A percentile compares a stretch with the other conserved stretches of the same genome.
These are phyloP conservation scores for Fremontodendron californicum DNA, from an alignment of 345 rosid species.

Conservation along the genomic window DNA sequence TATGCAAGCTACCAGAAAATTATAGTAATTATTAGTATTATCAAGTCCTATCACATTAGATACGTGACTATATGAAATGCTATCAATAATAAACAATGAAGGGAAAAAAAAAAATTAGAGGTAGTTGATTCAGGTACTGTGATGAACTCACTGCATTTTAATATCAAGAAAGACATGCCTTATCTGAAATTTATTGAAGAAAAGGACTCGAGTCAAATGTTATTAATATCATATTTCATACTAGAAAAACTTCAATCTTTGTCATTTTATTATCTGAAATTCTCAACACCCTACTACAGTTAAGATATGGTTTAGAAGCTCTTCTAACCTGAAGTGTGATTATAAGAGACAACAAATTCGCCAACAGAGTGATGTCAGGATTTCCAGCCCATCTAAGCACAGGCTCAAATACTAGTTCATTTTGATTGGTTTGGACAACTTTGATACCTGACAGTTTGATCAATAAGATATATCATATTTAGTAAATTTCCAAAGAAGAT, in stretches of 20 bases:
- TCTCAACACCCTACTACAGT: neutral
- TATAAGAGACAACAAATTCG: slow-evolving; percentile 28
- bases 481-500: neutral
- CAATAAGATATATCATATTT: neutral
- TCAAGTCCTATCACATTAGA: no score
- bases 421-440: slow-evolving; percentile 38
- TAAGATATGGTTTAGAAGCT: slow-evolving; percentile 5
- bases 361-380: slow-evolving; percentile 39
- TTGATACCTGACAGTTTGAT: slow-evolving; percentile 36
- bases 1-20: slow-evolving; percentile 5
- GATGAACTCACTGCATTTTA: neutral
- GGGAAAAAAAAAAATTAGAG: neutral
- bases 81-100: no score
- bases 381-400: slow-evolving; percentile 50
- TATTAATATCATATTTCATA: neutral
- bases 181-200: neutral
- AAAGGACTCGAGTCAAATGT: neutral
- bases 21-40: neutral
- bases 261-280: neutral
- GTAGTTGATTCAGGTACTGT: neutral
- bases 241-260: neutral
- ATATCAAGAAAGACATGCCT: slow-evolving; percentile 13
- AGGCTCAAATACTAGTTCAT: slow-evolving; percentile 43
- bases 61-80: no score
- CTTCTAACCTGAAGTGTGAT: slow-evolving; percentile 41